Evolutionary conservation across 2,329 filamentous ascomycete species (phyloP).

Genomic region (Pseudopyricularia javanii): DNA sequence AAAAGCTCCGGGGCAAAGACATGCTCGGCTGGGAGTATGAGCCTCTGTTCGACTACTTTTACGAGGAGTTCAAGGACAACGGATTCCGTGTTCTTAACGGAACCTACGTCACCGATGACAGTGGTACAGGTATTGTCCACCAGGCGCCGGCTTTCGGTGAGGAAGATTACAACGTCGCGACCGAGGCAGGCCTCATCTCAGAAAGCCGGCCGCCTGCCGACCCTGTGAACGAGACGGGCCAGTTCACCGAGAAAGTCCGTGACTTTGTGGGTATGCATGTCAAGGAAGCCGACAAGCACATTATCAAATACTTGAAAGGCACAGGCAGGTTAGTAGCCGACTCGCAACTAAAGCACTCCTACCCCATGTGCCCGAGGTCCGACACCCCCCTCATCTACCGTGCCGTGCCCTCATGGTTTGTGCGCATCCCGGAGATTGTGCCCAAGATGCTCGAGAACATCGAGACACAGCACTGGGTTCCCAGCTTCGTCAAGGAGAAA

Average conservation of each 20-base stretch:
- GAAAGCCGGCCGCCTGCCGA: constrained; percentile 73
- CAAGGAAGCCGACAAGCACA: constrained; percentile 83
- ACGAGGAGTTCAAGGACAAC: constrained; percentile 74
- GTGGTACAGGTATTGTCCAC: constrained; percentile 88
- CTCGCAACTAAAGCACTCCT: constrained; percentile 79
- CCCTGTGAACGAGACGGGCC: constrained; percentile 74
- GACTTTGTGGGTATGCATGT: constrained; percentile 84
- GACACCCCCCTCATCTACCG: constrained; percentile 89
- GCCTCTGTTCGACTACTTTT: constrained; percentile 82
- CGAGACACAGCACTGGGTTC: constrained; percentile 83
- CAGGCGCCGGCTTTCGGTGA: constrained; percentile 90
- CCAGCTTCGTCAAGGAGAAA: constrained; percentile 78
- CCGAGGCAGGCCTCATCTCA: constrained; percentile 64
- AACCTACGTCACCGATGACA: constrained; percentile 76
- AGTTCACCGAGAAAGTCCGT: constrained; percentile 62
- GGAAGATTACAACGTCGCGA: constrained; percentile 81
- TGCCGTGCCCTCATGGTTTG: constrained; percentile 89
- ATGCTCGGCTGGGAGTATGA: constrained; percentile 85
- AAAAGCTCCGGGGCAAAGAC: constrained; percentile 68
- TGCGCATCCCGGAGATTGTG: constrained; percentile 73
- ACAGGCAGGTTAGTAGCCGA: constrained; percentile 70
- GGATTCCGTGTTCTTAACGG: constrained; percentile 76
- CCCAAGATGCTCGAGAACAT: constrained; percentile 87
- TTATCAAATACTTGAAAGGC: constrained; percentile 78
- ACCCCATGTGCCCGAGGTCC: constrained; percentile 90